A percentile compares a stretch with the other conserved stretches of the same genome.
These are phyloP conservation scores for Aspergillus sp. DNA, from an alignment of 2,329 filamentous ascomycete species.

Conservation along the genomic window DNA sequence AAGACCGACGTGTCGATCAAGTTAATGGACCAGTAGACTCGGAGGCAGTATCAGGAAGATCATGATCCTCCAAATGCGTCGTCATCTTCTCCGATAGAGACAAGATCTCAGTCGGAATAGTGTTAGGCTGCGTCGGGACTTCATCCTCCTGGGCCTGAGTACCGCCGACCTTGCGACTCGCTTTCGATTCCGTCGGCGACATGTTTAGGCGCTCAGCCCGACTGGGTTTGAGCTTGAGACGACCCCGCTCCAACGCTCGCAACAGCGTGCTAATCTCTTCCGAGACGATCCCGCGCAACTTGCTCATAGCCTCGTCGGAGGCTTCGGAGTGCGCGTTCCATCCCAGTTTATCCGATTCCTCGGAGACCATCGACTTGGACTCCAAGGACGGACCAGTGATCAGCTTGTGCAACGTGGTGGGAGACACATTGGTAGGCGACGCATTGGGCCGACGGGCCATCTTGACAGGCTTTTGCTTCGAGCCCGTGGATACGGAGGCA, in stretches of 20 bases:
- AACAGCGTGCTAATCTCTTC: constrained; percentile 34
- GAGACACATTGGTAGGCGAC: constrained; percentile 21
- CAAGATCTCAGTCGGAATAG: constrained; percentile 26
- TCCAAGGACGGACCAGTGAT: constrained; percentile 34
- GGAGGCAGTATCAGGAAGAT: constrained; percentile 23
- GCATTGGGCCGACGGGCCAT: constrained; percentile 28
- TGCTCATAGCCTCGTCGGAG: constrained; percentile 38
- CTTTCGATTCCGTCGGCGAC: constrained; percentile 33
- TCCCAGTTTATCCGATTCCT: constrained; percentile 31
- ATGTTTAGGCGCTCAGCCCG: constrained; percentile 28
- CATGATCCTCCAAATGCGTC: constrained; percentile 2
- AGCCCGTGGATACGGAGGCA: constrained; percentile 27
- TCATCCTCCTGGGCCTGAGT: constrained; percentile 19
- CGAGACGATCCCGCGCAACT: constrained; percentile 35
- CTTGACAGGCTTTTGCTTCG: constrained; percentile 35
- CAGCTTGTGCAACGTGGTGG: constrained; percentile 28
- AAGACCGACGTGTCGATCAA: background rate
- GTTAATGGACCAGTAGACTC: constrained; percentile 21
- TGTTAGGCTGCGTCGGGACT: constrained; percentile 19
- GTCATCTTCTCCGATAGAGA: constrained; percentile 11
- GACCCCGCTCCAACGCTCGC: constrained; percentile 35
- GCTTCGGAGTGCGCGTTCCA: constrained; percentile 36
- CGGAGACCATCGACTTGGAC: constrained; percentile 29
- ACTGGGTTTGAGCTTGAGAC: constrained; percentile 33
- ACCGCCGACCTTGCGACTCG: constrained; percentile 16